Conservation (phyloP, 768 basidiomycete species). For the Lyophyllum shimeji region DNA sequence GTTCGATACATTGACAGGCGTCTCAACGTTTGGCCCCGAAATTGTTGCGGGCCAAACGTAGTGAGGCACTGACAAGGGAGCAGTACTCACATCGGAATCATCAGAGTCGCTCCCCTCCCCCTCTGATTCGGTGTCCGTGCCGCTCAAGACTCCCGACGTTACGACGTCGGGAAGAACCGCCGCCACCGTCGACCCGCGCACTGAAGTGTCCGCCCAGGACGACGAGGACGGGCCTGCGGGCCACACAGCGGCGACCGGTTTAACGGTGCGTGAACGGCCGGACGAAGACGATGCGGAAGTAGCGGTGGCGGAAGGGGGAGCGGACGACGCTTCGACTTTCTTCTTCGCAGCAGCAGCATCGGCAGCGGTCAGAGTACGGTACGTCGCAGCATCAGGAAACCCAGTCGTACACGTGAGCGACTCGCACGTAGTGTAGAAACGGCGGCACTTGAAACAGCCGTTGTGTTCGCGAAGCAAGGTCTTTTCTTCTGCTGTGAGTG, state of each 20-base stretch:
- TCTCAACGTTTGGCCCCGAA: background rate
- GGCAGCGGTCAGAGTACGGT: slow-evolving; percentile 14
- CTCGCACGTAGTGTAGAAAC: too few species aligned
- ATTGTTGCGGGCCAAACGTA: background rate
- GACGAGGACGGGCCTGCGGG: background rate
- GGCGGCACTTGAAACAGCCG: too few species aligned
- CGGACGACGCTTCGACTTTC: background rate
- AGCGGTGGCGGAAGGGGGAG: too few species aligned
- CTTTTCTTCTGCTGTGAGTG: too few species aligned
- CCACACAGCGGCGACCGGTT: slow-evolving; percentile 11
- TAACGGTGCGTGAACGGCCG: background rate
- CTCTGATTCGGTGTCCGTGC: background rate
- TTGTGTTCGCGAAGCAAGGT: too few species aligned
- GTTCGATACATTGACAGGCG: slow-evolving; percentile 3
- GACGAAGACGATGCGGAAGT: background rate
- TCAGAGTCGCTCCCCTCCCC: too few species aligned
- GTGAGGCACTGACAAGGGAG: background rate
- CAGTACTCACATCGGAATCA: background rate
- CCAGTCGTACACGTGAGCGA: too few species aligned
- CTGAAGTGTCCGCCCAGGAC: slow-evolving; percentile 8
- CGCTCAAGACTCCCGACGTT: background rate
- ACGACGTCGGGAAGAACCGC: slow-evolving; percentile 8
- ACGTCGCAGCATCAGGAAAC: background rate
- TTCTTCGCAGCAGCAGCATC: background rate
- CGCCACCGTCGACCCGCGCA: slow-evolving; percentile 17